Conservation (phyloP, 1,139 yeast genomes). For the Sugiyamaella pinicola region DNA sequence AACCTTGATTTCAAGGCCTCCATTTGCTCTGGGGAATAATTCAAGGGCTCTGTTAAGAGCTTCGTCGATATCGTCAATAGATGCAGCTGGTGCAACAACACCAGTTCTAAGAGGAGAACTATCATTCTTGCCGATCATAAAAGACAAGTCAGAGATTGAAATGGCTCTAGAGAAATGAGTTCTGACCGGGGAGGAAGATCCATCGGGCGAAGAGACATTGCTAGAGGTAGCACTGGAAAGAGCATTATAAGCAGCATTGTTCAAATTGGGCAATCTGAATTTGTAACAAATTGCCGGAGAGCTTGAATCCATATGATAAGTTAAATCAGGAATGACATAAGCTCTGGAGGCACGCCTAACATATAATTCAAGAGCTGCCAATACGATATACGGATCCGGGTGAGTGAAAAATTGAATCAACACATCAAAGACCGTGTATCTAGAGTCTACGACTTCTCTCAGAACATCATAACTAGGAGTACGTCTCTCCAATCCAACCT, state of each 20-base stretch:
- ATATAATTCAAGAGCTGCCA: conserved; percentile 96
- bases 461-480: conserved; percentile 80
- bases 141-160: conserved; percentile 89
- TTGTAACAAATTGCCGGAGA: conserved; percentile 83
- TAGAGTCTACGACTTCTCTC: conserved; percentile 92
- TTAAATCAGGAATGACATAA: conserved; percentile 78
- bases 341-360: conserved; percentile 97
- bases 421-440: conserved; percentile 94
- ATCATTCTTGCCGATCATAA: conserved; percentile 67
- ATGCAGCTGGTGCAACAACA: conserved; percentile 78
- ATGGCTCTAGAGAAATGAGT: conserved; percentile 65
- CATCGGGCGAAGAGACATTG: conserved; percentile 29
- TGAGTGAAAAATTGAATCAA: conserved; percentile 86
- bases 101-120: conserved; percentile 78
- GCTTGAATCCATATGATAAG: conserved; percentile 56
- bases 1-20: conserved; percentile 37
- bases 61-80: conserved; percentile 88
- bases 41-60: conserved; percentile 76
- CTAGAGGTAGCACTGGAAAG: conserved; percentile 28
- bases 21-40: conserved; percentile 53
- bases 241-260: conserved; percentile 56
- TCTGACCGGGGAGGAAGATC: conserved; percentile 38
- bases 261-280: conserved; percentile 78
- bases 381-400: conserved; percentile 81
- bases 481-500: conserved; percentile 67